Evolutionary conservation across 371 early-diverging fungal genomes (phyloP).

Genomic region (Mortierella sp.): DNA sequence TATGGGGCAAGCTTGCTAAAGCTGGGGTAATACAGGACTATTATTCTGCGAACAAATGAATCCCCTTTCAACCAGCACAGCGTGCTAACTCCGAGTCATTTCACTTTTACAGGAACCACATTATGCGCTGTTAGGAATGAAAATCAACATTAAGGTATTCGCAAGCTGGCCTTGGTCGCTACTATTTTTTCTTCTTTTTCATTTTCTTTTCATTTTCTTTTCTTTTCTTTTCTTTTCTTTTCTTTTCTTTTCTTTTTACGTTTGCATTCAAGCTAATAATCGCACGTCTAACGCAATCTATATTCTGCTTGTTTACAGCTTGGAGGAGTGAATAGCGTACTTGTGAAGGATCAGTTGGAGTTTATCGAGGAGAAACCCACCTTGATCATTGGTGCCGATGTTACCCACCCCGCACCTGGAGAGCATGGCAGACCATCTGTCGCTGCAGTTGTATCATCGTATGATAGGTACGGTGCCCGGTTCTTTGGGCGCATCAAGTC

Average conservation of each 20-base stretch:
- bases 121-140: constrained; percentile 59
- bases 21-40: constrained; percentile 1
- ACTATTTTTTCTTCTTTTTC: too few species aligned
- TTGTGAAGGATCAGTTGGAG: constrained; percentile 37
- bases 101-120: constrained; percentile 12
- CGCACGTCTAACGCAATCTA: not conserved
- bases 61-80: too few species aligned
- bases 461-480: constrained; percentile 71
- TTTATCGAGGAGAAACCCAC: constrained; percentile 55
- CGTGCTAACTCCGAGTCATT: too few species aligned
- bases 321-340: constrained; percentile 59
- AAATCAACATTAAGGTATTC: constrained; percentile 31
- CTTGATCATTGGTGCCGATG: constrained; percentile 72
- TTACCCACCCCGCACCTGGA: constrained; percentile 62
- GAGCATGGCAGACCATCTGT: constrained; percentile 49
- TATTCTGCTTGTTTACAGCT: not conserved
- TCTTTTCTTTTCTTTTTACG: not conserved
- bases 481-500: constrained; percentile 71
- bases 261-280: not conserved
- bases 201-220: not conserved
- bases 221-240: not conserved
- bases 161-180: too few species aligned
- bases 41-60: too few species aligned
- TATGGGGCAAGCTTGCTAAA: not conserved
- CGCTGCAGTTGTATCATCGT: constrained; percentile 52